Evolutionary conservation across 805 yeast genomes (phyloP), one percentile per base, ranked within the genome.

Genomic region (Sungouiella thailandica): DNA sequence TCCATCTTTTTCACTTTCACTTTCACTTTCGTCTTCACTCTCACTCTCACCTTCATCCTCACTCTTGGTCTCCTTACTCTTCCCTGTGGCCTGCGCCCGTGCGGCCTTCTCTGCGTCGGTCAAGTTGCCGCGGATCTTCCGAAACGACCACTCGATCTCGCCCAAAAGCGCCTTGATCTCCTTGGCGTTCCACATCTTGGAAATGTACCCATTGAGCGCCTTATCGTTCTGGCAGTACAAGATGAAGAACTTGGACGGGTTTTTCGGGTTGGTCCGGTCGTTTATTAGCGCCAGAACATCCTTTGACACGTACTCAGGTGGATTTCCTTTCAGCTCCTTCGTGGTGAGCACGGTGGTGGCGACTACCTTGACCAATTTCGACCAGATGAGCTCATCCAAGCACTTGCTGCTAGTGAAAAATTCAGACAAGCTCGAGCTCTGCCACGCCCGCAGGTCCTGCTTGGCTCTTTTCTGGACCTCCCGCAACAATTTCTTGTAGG

Each of bases 201-300:
- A 73, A 34, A 78, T 55, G 29, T 67, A 47, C 35, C 63, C 67
- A 48, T 79, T 76, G 24, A 67, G 33, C 5, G 41, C 57, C 41
- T 60, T 62, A 41, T 60, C 54, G 35, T 52, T 45, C 43, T 66
- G 70, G 24, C 73, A 59, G 48, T 67, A 53, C 2, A 48, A 45
- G 28, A 60, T 67, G 52, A 68, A 67, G 37, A 66, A 76, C 22
- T 61, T 57, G 25, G 68, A 59, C 2, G 84, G 82, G 44, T 77
- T 72, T 6, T 50, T 29, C 12, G 45, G 29, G 35, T 47, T 28
- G 3, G 47, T 7, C 42, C 63, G 63, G 43, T 65, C 60, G 7
- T 35, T 29, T 15, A 62, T 35, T 16, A 50, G 49, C 2, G 17
- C 19, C 34, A 53, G 28, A 19, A 53, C 35, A 30, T 65, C 67